Percentiles rank a stretch among this genome's conserved stretches.
Evolutionary conservation across 768 basidiomycete genomes (phyloP).

Genomic region (Asterophora lycoperdoides): DNA sequence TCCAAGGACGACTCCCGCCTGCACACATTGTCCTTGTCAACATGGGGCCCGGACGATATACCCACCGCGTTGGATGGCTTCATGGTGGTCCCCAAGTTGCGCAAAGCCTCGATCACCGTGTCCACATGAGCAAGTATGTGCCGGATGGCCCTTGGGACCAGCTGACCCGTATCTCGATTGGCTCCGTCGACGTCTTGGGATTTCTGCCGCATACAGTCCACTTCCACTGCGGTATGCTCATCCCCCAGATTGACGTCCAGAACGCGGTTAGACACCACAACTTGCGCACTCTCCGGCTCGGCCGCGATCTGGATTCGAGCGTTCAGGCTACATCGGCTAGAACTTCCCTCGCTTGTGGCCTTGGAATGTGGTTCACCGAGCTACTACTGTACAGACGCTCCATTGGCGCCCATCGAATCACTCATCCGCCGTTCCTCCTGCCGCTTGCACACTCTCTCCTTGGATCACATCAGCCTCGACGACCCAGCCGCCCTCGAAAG

Average conservation of each 20-base stretch:
- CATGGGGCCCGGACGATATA: not conserved
- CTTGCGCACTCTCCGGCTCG: not conserved
- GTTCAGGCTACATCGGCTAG: not conserved
- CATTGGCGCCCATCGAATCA: too few relatives aligned
- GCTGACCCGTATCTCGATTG: not conserved
- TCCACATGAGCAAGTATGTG: not conserved
- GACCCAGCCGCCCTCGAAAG: not conserved
- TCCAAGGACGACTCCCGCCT: not conserved
- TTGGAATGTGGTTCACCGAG: not conserved
- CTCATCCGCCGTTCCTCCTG: not conserved
- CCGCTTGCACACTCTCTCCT: not conserved
- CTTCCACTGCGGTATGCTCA: too few relatives aligned
- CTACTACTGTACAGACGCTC: too few relatives aligned
- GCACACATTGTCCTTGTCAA: not conserved
- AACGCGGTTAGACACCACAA: not conserved
- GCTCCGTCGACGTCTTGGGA: not conserved
- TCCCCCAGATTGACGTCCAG: too few relatives aligned
- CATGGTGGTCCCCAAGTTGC: not conserved
- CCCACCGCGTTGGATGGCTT: not conserved
- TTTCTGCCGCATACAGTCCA: not conserved
- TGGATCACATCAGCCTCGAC: not conserved
- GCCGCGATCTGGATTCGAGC: too few relatives aligned
- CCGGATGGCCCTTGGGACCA: constrained; percentile 1
- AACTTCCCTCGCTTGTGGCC: not conserved
- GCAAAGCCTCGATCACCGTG: not conserved